Percentiles rank a stretch among this genome's conserved stretches.
These are phyloP conservation scores for Pseudopithomyces chartarum DNA, from an alignment of 2,329 filamentous ascomycete genomes.

Conservation along the genomic window DNA sequence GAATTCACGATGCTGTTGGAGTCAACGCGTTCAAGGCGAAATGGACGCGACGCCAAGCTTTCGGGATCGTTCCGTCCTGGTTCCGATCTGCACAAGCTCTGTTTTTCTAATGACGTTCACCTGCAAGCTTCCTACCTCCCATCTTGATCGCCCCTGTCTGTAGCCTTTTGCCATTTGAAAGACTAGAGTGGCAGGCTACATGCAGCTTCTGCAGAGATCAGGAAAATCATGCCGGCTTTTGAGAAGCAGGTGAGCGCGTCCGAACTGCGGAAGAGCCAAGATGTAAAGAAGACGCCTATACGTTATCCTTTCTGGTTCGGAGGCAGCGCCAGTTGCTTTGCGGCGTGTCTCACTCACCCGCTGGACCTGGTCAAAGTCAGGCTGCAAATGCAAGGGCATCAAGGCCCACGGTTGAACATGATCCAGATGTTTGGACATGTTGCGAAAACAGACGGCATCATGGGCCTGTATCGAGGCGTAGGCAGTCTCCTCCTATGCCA, in stretches of 20 bases:
- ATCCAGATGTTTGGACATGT: constrained; percentile 84
- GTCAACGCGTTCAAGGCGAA: constrained; percentile 16
- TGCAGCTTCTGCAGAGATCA: constrained; percentile 29
- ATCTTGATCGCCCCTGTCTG: constrained; percentile 9
- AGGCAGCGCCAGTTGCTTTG: constrained; percentile 89
- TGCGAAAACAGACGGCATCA: constrained; percentile 73
- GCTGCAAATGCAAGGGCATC: constrained; percentile 75
- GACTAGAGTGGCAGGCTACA: constrained; percentile 24
- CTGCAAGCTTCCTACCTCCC: constrained; percentile 14
- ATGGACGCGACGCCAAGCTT: constrained; percentile 32
- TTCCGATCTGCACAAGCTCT: constrained; percentile 17
- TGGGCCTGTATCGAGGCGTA: constrained; percentile 84
- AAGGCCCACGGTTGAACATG: constrained; percentile 77
- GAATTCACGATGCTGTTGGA: constrained; percentile 7
- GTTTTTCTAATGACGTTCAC: constrained; percentile 34
- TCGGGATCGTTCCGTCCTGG: constrained; percentile 4
- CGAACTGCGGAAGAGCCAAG: constrained; percentile 48
- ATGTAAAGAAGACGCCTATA: constrained; percentile 48
- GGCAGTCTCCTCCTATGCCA: constrained; percentile 17
- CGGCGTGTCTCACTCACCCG: constrained; percentile 89
- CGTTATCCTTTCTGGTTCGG: constrained; percentile 79
- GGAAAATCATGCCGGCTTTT: constrained; percentile 46
- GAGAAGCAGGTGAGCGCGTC: constrained; percentile 38
- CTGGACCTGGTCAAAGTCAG: constrained; percentile 88
- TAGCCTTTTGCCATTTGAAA: not conserved